Conservation (phyloP, 139 green algal species). For the Chlorella ohadii region DNA sequence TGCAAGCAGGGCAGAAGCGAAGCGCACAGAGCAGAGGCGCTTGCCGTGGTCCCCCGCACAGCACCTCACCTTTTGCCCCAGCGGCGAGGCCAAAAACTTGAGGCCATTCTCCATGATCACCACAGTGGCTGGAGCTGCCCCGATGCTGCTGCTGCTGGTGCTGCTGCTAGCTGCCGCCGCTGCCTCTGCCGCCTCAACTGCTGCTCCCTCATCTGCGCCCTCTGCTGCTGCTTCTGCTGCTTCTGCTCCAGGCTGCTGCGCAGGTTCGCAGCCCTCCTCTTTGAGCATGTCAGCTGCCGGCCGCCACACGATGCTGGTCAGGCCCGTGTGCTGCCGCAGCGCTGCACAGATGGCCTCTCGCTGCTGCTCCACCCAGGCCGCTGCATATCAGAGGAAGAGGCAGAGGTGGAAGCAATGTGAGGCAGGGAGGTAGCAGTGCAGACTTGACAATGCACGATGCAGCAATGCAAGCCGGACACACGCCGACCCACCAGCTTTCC, state of each 20-base stretch:
- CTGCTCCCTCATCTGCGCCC: neutral
- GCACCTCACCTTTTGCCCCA: slow-evolving; percentile 74
- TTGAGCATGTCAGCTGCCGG: slow-evolving; percentile 62
- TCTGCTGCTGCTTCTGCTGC: neutral
- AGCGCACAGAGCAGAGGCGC: too few species aligned
- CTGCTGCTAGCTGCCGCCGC: slow-evolving; percentile 8
- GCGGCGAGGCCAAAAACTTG: slow-evolving; percentile 36
- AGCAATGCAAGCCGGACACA: too few species aligned
- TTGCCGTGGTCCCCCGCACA: too few species aligned
- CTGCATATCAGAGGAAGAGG: neutral
- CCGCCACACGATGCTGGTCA: slow-evolving; percentile 64
- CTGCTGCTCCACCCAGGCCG: slow-evolving; percentile 19
- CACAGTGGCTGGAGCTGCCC: slow-evolving; percentile 10
- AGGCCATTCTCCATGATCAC: slow-evolving; percentile 66
- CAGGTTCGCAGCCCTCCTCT: slow-evolving; percentile 64
- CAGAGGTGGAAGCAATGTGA: neutral
- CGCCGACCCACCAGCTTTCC: too few species aligned
- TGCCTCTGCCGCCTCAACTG: slow-evolving; percentile 15
- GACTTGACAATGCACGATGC: too few species aligned
- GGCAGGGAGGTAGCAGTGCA: neutral
- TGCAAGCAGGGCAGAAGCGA: too few species aligned
- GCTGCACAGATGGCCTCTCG: neutral
- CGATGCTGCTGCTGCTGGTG: neutral
- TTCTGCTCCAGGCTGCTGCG: slow-evolving; percentile 6
- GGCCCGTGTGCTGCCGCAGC: slow-evolving; percentile 15